Base-by-base conservation (phyloP, 148 eudicot genomes). In the Arctostaphylos glauca region DNA sequence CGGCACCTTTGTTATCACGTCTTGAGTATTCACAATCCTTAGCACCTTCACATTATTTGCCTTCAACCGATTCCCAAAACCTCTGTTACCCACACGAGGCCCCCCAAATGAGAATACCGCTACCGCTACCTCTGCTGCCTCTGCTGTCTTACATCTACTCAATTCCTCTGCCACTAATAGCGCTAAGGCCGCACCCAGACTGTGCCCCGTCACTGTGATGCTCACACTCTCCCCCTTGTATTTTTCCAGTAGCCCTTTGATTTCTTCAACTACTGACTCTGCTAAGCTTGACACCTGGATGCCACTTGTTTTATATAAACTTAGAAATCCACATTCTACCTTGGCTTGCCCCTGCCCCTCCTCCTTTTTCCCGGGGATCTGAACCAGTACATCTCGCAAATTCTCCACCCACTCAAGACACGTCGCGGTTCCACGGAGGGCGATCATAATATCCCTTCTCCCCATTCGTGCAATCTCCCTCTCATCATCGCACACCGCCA, bases 371-470 rank as follows among this genome's bases (percentile, higher is more conserved):
- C 79, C 85, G 0, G 90, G 83, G 49, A 92, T 78, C 10, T 85
- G 88, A 9, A 93, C 97, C 0, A 97, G 89, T 2, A 90, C 8
- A 62, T 90, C 98, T 9, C 98, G 79, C 16, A 94, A 23, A 31
- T 97, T 97, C 82, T 97, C 99, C 0, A 89, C 98, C 99, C 99
- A 97, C 75, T 97, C 99, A 15, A 97, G 94, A 76, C 99, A 97
- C 62, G 99, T 97, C 83, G 98, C 90, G 7, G 99, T 97, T 8
- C 99, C 99, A 0, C 99, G 92, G 9, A 97, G 89, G 43, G 99
- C 87, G 41, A 97, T 97, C 1, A 97, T 94, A 9, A 97, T 91
- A 68, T 97, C 99, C 81, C 99, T 85, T 76, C 99, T 84, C 1
- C 99, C 99, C 97, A 97, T 94, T 31, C 99, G 83, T 0, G 93